Base-by-base conservation (phyloP, 192 early-diverging fungal genomes). In the Gorgonomyces haynaldii region DNA sequence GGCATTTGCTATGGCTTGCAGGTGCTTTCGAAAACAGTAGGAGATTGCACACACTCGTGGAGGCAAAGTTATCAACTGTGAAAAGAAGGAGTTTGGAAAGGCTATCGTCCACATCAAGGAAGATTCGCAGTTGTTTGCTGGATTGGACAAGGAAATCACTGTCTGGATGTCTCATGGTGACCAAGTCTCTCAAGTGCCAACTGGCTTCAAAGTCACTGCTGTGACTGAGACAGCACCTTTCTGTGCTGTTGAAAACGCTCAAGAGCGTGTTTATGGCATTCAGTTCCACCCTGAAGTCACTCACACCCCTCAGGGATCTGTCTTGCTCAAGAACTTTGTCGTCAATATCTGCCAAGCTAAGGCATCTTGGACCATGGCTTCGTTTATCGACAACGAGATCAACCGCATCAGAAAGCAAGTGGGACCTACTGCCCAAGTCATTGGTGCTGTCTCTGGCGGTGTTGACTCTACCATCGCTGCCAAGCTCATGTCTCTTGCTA, bases 271-370 rank as follows among this genome's bases (percentile, higher is more conserved):
- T 54, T 98, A 84, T 65, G 95, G 89, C 28, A 87, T 98, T 48
- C 95, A 98, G 76, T 94, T 98, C 84, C 95, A 98, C 70, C 95
- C 95, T 32, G 95, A 98, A 63, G 91, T 98, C 46, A 91, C 95
- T n/a, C 95, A 98, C 68, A 93, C 90, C 51, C 70, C 80, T 12
- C 72, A 81, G 37, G 95, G 95, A 43, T 70, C 84, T 32, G 50
- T 72, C 26, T 57, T 98, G 34, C 58, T 98, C 52, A 72, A 74
- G 52, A 98, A 98, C 81, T 98, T 98, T 83, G 91, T 91, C 20
- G 58, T 86, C 36, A 79, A 78, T 30, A 86, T 96, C 58, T 94
- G 91, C 69, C 62, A 78, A 43, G 83, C 82, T 54, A 45, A 54
- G 37, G 69, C 81, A 40, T 84, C 79, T 61, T 98, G 95, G 95